These are phyloP conservation scores for Samsoniella hepiali DNA, from an alignment of 2,329 filamentous ascomycete species.

Conservation along the genomic window DNA sequence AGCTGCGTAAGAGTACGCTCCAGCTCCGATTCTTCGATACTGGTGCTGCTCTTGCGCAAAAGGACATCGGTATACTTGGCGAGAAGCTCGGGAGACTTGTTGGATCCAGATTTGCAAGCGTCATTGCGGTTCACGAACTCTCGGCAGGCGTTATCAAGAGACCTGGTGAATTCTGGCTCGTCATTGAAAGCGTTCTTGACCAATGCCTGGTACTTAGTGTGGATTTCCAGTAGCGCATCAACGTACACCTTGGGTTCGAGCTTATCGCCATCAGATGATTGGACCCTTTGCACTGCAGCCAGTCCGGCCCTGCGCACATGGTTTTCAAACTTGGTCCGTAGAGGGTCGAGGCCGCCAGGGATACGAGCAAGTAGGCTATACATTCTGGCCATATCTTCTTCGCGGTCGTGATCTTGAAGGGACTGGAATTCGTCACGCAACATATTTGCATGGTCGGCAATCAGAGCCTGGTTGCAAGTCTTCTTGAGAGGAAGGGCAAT, in stretches of 20 bases:
- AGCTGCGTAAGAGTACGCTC: conserved; percentile 87
- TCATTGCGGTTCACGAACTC: conserved; percentile 98
- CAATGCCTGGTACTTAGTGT: conserved; percentile 86
- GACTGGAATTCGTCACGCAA: conserved; percentile 94
- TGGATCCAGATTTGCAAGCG: conserved; percentile 89
- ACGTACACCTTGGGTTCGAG: conserved; percentile 97
- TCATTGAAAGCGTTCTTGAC: conserved; percentile 92
- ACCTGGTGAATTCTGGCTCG: conserved; percentile 94
- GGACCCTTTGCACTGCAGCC: conserved; percentile 85
- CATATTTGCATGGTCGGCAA: conserved; percentile 81
- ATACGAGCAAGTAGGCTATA: conserved; percentile 88
- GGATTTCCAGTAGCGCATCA: conserved; percentile 88
- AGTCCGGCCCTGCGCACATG: conserved; percentile 90
- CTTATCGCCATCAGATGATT: conserved; percentile 78
- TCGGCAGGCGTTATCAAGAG: conserved; percentile 92
- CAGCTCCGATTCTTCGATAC: conserved; percentile 89
- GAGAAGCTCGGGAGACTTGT: conserved; percentile 88
- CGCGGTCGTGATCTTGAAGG: conserved; percentile 87
- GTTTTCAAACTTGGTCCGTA: conserved; percentile 82
- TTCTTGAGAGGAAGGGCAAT: conserved; percentile 82
- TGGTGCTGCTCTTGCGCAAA: conserved; percentile 87
- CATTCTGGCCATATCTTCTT: conserved; percentile 95
- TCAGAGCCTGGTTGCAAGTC: conserved; percentile 83
- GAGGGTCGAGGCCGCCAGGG: conserved; percentile 83
- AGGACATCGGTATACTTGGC: conserved; percentile 94